phyloP scores from a whole-genome alignment of 1,284 basidiomycete genomes.

The Irpex lacteus region DNA sequence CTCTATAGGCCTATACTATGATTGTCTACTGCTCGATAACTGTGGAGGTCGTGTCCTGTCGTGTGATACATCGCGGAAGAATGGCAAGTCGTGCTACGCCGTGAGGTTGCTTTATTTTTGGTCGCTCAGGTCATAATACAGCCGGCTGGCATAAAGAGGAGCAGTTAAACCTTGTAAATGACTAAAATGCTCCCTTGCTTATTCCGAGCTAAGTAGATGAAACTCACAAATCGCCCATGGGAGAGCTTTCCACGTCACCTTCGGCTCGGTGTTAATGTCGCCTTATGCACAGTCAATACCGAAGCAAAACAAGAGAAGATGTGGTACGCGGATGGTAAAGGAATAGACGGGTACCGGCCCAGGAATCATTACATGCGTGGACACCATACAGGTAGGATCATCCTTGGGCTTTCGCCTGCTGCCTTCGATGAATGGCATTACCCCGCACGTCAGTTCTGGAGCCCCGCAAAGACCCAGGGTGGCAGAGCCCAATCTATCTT shows the following conservation, averaged over 20 bases:
- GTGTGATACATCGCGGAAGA: too few species aligned
- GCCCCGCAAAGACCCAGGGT: not conserved
- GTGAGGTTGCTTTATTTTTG: not conserved
- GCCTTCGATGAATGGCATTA: not conserved
- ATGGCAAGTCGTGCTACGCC: too few species aligned
- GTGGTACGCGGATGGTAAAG: not conserved
- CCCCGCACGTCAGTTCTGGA: not conserved
- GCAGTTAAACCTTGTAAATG: not conserved
- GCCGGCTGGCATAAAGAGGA: not conserved
- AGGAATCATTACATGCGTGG: not conserved
- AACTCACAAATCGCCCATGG: too few species aligned
- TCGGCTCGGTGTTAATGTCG: not conserved
- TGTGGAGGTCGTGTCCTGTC: not conserved
- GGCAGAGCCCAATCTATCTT: not conserved
- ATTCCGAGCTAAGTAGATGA: too few species aligned
- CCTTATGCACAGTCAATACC: not conserved
- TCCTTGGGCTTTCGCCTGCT: not conserved
- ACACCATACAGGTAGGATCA: not conserved
- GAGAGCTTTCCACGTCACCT: not conserved
- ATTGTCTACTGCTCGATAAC: not conserved
- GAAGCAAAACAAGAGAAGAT: not conserved
- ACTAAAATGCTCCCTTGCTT: too few species aligned
- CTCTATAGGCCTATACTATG: not conserved
- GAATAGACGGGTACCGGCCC: not conserved
- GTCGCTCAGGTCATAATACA: not conserved